Percentiles rank a stretch among this genome's conserved stretches.
These are phyloP conservation scores for Logfia minima DNA, from an alignment of 129 eudicot genomes.

Conservation along the genomic window DNA sequence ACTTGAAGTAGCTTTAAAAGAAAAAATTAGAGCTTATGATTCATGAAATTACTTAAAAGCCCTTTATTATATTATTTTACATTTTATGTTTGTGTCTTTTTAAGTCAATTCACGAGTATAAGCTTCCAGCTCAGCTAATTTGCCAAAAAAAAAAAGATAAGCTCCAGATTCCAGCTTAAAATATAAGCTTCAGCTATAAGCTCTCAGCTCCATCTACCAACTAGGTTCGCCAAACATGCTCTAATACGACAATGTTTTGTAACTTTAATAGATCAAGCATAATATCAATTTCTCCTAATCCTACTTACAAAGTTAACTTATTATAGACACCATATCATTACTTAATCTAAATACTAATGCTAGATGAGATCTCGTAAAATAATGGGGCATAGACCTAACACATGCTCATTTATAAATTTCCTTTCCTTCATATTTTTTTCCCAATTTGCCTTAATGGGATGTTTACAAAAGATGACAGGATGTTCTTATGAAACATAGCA, in stretches of 20 bases:
- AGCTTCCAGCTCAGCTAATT: too few species aligned
- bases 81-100: too few species aligned
- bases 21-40: too few species aligned
- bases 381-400: background rate
- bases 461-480: slow-evolving; percentile 14
- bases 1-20: too few species aligned
- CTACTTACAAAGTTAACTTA: background rate
- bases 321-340: background rate
- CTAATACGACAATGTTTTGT: background rate
- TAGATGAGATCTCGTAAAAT: background rate
- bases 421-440: slow-evolving; percentile 12
- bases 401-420: background rate
- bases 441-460: background rate
- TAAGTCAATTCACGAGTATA: too few species aligned
- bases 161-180: too few species aligned
- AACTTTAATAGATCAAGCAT: background rate
- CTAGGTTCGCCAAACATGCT: too few species aligned
- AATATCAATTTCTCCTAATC: background rate
- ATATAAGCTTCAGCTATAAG: too few species aligned
- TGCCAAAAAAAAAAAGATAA: too few species aligned
- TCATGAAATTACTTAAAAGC: too few species aligned
- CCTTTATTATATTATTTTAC: too few species aligned
- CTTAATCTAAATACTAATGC: background rate
- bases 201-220: too few species aligned
- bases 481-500: slow-evolving; percentile 5